A percentile compares a stretch with the other conserved stretches of the same genome.
Conservation (phyloP, 2,329 filamentous ascomycete genomes). For the Xylaria sp. region DNA sequence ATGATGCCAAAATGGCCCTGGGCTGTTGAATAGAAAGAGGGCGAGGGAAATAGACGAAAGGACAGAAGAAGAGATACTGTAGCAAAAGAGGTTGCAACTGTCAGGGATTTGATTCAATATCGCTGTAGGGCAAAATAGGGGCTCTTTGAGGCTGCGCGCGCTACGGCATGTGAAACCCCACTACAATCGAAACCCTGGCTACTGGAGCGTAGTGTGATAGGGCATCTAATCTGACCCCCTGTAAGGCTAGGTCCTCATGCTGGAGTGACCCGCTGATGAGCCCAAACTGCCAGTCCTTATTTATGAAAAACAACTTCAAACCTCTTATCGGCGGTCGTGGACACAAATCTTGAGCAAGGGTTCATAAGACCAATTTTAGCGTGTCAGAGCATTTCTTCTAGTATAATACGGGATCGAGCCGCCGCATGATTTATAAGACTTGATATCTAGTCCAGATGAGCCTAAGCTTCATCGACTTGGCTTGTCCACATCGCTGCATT, state of each 20-base stretch:
- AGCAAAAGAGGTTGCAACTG: neutral
- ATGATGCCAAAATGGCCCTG: constrained; percentile 42
- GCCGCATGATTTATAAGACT: neutral
- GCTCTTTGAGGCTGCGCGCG: neutral
- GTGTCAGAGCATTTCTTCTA: neutral
- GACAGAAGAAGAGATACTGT: neutral
- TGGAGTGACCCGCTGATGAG: no score
- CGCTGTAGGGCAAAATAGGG: constrained; percentile 29
- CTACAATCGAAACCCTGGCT: no score
- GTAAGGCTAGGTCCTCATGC: neutral
- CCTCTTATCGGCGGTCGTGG: neutral
- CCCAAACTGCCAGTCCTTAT: no score
- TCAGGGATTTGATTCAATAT: neutral
- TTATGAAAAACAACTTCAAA: neutral
- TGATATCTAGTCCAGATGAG: no score
- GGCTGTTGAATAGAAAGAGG: constrained; percentile 28
- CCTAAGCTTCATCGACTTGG: neutral
- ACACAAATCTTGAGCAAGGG: neutral
- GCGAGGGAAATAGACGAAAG: constrained; percentile 3
- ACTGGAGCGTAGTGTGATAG: no score
- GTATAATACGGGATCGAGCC: neutral
- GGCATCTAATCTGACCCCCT: neutral
- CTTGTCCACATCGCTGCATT: neutral
- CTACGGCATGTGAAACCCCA: neutral
- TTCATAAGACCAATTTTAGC: neutral